Evolutionary conservation across 78 protist species (phyloP).

Genomic region (Goniomonas avonlea): DNA sequence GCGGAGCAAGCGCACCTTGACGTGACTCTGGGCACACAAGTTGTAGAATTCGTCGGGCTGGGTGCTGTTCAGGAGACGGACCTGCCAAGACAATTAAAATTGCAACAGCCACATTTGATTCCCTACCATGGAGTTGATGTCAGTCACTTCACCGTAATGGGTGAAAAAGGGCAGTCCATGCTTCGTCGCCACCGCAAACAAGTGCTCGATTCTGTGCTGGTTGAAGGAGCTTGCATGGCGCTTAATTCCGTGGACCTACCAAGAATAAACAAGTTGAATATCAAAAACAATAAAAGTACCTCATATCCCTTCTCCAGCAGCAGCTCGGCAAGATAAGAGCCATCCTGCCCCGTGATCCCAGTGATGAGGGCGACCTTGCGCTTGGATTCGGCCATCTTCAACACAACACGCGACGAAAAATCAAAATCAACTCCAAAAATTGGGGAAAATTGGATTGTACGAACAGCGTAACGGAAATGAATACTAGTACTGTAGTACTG

Average conservation of each 20-base stretch:
- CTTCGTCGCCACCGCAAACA: conserved; percentile 12
- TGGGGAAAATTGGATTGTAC: too few species aligned
- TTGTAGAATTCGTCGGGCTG: conserved; percentile 67
- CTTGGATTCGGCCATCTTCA: neutral
- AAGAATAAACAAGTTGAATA: conserved; percentile 18
- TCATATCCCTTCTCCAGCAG: conserved; percentile 63
- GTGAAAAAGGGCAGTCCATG: conserved; percentile 54
- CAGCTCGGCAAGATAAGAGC: conserved; percentile 85
- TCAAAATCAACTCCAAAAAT: too few species aligned
- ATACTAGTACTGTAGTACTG: too few species aligned
- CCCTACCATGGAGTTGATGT: neutral
- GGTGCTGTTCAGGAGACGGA: neutral
- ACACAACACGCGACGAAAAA: too few species aligned
- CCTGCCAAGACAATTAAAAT: neutral
- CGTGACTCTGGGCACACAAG: conserved; percentile 80
- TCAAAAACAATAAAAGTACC: neutral
- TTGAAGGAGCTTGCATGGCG: conserved; percentile 77
- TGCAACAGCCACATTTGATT: neutral
- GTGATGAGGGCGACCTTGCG: conserved; percentile 79
- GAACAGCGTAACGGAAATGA: too few species aligned
- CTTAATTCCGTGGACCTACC: conserved; percentile 83
- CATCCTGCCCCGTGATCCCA: conserved; percentile 93
- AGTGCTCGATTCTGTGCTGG: conserved; percentile 69
- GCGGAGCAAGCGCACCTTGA: conserved; percentile 18
- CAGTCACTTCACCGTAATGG: conserved; percentile 13